phyloP scores from a whole-genome alignment of 257 asterid genomes.

The Fraxinus quadrangulata region DNA sequence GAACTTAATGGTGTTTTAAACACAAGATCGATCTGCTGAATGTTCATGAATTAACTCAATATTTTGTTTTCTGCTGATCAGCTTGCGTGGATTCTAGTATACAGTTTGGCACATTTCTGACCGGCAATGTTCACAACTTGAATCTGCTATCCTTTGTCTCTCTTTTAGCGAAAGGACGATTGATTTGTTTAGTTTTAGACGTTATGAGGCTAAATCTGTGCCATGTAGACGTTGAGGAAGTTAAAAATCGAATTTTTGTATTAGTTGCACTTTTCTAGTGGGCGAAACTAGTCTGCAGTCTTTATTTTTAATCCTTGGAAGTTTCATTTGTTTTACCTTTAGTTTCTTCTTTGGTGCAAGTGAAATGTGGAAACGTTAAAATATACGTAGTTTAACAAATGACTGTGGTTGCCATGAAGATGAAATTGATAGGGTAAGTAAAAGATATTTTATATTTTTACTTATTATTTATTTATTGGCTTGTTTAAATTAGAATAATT shows the following conservation, averaged over 20 bases:
- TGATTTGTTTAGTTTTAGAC: constrained; percentile 18
- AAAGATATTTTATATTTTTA: too few species aligned
- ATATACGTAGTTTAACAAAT: too few species aligned
- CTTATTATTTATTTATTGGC: too few species aligned
- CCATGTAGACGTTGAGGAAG: constrained; percentile 24
- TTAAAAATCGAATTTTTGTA: constrained; percentile 22
- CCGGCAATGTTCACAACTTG: constrained; percentile 19
- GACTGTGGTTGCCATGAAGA: too few species aligned
- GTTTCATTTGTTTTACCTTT: background rate
- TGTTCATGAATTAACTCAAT: constrained; percentile 12
- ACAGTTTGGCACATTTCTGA: constrained; percentile 97
- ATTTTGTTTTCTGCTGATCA: constrained; percentile 35
- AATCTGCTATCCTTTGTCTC: constrained; percentile 7
- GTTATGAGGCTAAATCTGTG: constrained; percentile 20
- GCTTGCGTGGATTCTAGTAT: constrained; percentile 90
- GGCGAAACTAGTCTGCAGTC: constrained; percentile 34
- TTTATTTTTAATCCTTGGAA: background rate
- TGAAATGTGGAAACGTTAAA: too few species aligned
- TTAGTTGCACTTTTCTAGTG: constrained; percentile 27
- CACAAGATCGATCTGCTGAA: background rate
- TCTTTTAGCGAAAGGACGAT: constrained; percentile 6
- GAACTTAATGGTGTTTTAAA: background rate
- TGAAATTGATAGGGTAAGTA: too few species aligned
- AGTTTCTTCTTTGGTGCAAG: background rate
- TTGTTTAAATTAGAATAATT: too few species aligned